Percentiles rank a stretch among this genome's conserved stretches.
Evolutionary conservation across 2,329 filamentous ascomycete genomes (phyloP).

Genomic region (Aphanoascus verrucosus): DNA sequence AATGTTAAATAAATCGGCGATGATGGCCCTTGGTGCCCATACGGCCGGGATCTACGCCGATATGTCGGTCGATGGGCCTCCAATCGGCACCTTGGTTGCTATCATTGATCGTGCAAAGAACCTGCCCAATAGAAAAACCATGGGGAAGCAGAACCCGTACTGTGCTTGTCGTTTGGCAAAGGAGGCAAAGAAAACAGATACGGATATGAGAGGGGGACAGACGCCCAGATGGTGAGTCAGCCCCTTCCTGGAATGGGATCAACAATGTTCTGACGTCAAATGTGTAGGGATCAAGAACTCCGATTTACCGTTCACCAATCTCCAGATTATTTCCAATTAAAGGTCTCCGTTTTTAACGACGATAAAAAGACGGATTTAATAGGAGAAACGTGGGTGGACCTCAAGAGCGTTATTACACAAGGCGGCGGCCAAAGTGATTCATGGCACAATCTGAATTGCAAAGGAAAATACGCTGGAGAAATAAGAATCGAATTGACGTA

Average conservation of each 20-base stretch:
- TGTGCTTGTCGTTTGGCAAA: conserved; percentile 89
- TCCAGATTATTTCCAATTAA: conserved; percentile 89
- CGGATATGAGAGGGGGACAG: conserved; percentile 86
- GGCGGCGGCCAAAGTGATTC: conserved; percentile 89
- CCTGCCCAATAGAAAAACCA: conserved; percentile 87
- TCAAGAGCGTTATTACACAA: conserved; percentile 66
- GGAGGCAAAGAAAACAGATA: conserved; percentile 93
- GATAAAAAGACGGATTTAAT: conserved; percentile 97
- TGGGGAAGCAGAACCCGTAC: conserved; percentile 97
- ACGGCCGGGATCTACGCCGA: conserved; percentile 90
- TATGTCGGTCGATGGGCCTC: conserved; percentile 82
- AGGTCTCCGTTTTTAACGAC: conserved; percentile 93
- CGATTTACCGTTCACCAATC: conserved; percentile 95
- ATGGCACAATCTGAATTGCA: conserved; percentile 81
- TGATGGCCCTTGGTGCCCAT: conserved; percentile 39
- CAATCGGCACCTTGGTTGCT: conserved; percentile 84
- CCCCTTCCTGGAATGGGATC: neutral
- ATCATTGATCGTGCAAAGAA: conserved; percentile 95
- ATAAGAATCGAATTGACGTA: conserved; percentile 91
- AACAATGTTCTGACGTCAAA: neutral
- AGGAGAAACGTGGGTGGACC: conserved; percentile 81
- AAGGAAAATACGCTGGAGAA: conserved; percentile 91
- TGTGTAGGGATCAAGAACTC: conserved; percentile 82
- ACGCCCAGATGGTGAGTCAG: conserved; percentile 77
- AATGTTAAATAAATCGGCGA: conserved; percentile 13